These are phyloP conservation scores for Pseudozyma pruni DNA, from an alignment of 1,284 basidiomycete species.

Conservation along the genomic window DNA sequence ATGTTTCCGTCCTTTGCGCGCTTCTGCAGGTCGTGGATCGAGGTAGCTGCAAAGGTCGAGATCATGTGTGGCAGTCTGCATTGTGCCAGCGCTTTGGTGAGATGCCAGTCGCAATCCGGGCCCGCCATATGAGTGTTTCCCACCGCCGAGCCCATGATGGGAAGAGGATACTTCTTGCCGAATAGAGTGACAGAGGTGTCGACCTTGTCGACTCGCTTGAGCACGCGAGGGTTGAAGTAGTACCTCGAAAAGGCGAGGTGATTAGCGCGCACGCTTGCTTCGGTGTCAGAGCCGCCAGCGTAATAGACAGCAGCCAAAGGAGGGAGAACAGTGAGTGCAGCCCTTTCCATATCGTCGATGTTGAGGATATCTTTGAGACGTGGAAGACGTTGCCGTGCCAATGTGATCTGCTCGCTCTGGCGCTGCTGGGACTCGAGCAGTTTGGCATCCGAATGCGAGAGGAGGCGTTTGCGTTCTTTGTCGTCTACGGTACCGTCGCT, in stretches of 20 bases:
- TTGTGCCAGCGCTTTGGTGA: slow-evolving; percentile 78
- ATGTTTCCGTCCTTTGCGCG: slow-evolving; percentile 70
- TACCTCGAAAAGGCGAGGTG: slow-evolving; percentile 7
- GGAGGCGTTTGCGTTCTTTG: neutral
- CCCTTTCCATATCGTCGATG: slow-evolving; percentile 4
- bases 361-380: slow-evolving; percentile 9
- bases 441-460: slow-evolving; percentile 1
- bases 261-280: slow-evolving; percentile 4
- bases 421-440: slow-evolving; percentile 5
- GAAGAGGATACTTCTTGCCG: slow-evolving; percentile 1
- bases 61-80: slow-evolving; percentile 79
- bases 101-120: slow-evolving; percentile 88
- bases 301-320: slow-evolving; percentile 8
- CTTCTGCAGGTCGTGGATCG: slow-evolving; percentile 74
- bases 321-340: slow-evolving; percentile 5
- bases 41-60: slow-evolving; percentile 57
- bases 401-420: slow-evolving; percentile 1
- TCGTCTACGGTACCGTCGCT: neutral
- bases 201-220: neutral
- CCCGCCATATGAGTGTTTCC: slow-evolving; percentile 11
- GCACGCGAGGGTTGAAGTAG: slow-evolving; percentile 11
- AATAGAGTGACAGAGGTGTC: slow-evolving; percentile 5
- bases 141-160: slow-evolving; percentile 7
- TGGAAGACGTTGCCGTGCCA: neutral
- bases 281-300: slow-evolving; percentile 6